These are phyloP conservation scores for Nannochloris sp. DNA, from an alignment of 139 green algal genomes.

Conservation along the genomic window DNA sequence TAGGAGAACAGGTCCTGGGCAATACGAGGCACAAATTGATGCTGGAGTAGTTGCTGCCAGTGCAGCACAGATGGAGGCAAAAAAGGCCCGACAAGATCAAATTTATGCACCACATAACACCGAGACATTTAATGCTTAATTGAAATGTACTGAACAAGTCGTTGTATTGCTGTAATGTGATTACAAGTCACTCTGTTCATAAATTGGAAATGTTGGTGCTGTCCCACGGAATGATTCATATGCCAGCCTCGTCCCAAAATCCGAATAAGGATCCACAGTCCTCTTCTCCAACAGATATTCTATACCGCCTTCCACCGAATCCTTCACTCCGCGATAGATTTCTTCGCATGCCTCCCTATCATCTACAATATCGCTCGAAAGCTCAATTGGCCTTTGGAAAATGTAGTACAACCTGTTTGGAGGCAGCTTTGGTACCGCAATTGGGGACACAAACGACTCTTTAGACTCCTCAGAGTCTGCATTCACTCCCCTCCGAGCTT, in stretches of 20 bases:
- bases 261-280: slow-evolving; percentile 70
- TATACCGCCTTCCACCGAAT: slow-evolving; percentile 56
- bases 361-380: slow-evolving; percentile 13
- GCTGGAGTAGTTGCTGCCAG: not conserved
- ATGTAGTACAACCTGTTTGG: slow-evolving; percentile 81
- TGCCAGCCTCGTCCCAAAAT: slow-evolving; percentile 51
- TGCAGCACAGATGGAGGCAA: not conserved
- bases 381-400: slow-evolving; percentile 69
- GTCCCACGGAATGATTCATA: slow-evolving; percentile 61
- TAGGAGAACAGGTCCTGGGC: slow-evolving; percentile 1
- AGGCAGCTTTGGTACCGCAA: slow-evolving; percentile 41
- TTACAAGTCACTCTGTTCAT: not conserved
- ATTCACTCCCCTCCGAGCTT: slow-evolving; percentile 16
- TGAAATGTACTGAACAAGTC: not conserved
- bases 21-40: slow-evolving; percentile 16
- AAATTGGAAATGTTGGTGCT: slow-evolving; percentile 70
- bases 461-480: slow-evolving; percentile 9
- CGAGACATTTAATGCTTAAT: slow-evolving; percentile 3
- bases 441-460: slow-evolving; percentile 48
- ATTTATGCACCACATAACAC: not conserved
- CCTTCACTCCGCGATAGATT: slow-evolving; percentile 54
- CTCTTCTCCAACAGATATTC: slow-evolving; percentile 58
- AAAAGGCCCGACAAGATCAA: too few species aligned
- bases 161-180: slow-evolving; percentile 2
- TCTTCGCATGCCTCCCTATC: slow-evolving; percentile 42